Percentiles rank a stretch among this genome's conserved stretches.
Conservation (phyloP, 1,139 yeast genomes). For the Protomyces gravidus region DNA sequence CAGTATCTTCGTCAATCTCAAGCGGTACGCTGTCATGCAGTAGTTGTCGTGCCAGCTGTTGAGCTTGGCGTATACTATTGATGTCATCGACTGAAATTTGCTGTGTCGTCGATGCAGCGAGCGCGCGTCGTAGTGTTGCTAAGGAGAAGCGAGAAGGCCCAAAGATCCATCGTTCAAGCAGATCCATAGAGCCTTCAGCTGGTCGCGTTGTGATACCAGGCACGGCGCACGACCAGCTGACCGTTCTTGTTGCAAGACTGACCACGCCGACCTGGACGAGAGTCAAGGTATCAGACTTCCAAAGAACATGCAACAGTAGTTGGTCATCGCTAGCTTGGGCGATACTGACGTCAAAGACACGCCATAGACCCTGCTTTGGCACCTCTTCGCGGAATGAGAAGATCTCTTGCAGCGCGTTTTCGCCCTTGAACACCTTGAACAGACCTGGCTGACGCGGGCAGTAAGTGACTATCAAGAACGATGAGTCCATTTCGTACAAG, state of each 20-base stretch:
- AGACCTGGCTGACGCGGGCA: conserved; percentile 25
- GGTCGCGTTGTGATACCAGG: background rate
- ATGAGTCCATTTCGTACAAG: conserved; percentile 3
- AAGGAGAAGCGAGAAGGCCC: conserved; percentile 3
- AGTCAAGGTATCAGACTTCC: conserved; percentile 23
- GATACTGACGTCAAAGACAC: conserved; percentile 7
- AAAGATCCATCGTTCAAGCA: conserved; percentile 14
- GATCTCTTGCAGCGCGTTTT: conserved; percentile 7
- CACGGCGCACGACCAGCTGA: conserved; percentile 6
- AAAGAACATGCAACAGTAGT: conserved; percentile 10
- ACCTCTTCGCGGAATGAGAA: conserved; percentile 4
- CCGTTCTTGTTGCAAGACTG: background rate
- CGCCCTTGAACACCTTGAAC: conserved; percentile 20
- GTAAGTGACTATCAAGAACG: conserved; percentile 16
- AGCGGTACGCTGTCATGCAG: background rate
- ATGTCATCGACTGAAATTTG: background rate
- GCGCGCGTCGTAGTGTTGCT: background rate
- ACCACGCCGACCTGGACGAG: conserved; percentile 12
- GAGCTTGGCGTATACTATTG: background rate
- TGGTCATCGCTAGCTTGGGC: background rate
- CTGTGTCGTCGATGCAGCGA: background rate
- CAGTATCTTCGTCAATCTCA: conserved; percentile 14
- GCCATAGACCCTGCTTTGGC: conserved; percentile 20
- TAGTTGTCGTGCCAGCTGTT: background rate
- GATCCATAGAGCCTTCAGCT: background rate